Evolutionary conservation across 2,329 filamentous ascomycete species (phyloP), one percentile per base, ranked within the genome.

Genomic region (Cordyceps sp.): DNA sequence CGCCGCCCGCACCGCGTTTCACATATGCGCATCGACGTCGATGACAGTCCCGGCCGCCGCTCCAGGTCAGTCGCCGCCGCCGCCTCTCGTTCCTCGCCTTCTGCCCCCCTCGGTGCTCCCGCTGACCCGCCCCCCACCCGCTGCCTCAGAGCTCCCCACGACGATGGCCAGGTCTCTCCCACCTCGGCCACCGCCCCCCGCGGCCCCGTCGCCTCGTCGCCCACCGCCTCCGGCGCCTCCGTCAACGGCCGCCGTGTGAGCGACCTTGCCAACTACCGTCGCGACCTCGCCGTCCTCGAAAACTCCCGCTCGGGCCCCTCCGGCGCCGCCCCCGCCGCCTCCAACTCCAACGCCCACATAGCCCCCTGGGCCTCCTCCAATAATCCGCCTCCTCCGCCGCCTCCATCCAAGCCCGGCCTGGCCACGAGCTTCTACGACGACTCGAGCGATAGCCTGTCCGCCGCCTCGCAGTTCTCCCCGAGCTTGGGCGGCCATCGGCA

Each of bases 391-490:
- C 30, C 26, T 21, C 45, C 47, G 29, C 46, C 50, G 33, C 49
- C 57, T 28, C 26, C 26, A n/a, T n/a, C n/a, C 35, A 52, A 52
- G 46, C 15, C 15, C 5, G 45, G 49, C 24, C 54, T 62, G 47
- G 50, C 57, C 24, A 68, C 65, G 30, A 78, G 63, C 50, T 85
- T 84, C 54, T 79, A 73, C 55, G 73, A 84, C 52, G 76, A 85
- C 48, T 82, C 78, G 22, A 78, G 67, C 58, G 80, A 86, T 46
- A 77, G 74, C 46, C 48, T 78, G 33, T 71, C 69, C 10, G 47
- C 61, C 17, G 52, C 55, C 21, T 73, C 71, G 20, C 83, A 83
- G 44, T 58, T 82, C 33, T 85, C 82, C 21, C 76, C 81, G 1
- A 68, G 71, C 33, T 75, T 78, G 45, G 69, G 76, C 25, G 45